Evolutionary conservation across 352 stramenopile genomes (phyloP), one percentile per base, ranked within the genome.

Genomic region (Globisporangium paddicum): DNA sequence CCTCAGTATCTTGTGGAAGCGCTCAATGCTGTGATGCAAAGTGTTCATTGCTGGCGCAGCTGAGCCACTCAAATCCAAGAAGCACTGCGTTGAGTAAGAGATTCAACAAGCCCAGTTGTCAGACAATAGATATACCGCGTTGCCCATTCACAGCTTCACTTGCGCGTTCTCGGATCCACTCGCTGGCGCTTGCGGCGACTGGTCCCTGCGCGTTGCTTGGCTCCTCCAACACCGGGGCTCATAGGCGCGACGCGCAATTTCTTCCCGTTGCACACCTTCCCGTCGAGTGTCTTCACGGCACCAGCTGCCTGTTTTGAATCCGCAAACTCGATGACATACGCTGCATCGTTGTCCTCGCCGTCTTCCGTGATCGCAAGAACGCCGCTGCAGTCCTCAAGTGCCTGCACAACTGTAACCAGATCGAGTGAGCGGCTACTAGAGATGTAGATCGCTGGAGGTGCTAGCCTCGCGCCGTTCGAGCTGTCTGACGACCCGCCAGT

Each of bases 151-250:
- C 37, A 42, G 37, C 37, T 16, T 58, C 48, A 66, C 44, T 61
- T 56, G 13, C 51, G 44, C 42, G 47, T 34, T 32, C 52, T 70
- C 23, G 60, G 67, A 50, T 89, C 82, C 26, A 91, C 58, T 35
- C 82, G 79, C 60, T 91, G 82, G 28, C 82, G 69, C 62, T 91
- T 91, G 26, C 82, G 77, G 51, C 76, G 75, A 30, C 82, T 77
- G 21, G 79, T 72, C 0, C 58, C 71, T 9, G 66, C 54, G 2
- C 74, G 51, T 23, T 58, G 45, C 5, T 61, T 60, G 23, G 21
- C 53, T 9, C 53, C 54, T 6, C 44, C 23, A 26, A 50, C 13
- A 10, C 74, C 11, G 1, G 62, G 16, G 34, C 23, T 45, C 55
- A 62, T 32, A 0, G 49, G 10, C 7, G 25, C 60, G 16, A 78